phyloP scores from a whole-genome alignment of 495 filamentous ascomycete species.

The Penicillium manginii region DNA sequence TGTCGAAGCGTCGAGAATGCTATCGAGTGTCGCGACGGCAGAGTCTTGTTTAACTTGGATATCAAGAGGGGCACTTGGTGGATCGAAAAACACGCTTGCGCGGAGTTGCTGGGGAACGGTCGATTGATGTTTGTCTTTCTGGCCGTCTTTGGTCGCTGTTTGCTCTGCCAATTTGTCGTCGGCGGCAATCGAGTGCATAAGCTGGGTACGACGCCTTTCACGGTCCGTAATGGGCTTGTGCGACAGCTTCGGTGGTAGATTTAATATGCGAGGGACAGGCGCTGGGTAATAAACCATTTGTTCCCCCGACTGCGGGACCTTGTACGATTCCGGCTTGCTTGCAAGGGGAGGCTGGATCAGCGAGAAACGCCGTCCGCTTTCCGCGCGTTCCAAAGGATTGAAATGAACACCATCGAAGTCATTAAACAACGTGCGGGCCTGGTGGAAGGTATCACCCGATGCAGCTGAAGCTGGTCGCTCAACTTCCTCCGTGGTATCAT shows the following conservation, averaged over 20 bases:
- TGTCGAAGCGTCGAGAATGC: slow-evolving; percentile 92
- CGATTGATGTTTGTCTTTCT: slow-evolving; percentile 38
- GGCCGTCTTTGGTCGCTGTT: slow-evolving; percentile 25
- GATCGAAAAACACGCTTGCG: slow-evolving; percentile 88
- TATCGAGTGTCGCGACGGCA: slow-evolving; percentile 87
- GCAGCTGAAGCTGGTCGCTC: slow-evolving; percentile 53
- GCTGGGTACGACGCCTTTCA: slow-evolving; percentile 70
- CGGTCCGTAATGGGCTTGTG: slow-evolving; percentile 66
- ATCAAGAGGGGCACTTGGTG: slow-evolving; percentile 60
- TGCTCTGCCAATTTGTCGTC: slow-evolving; percentile 50
- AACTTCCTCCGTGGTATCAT: slow-evolving; percentile 25
- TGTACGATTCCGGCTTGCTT: slow-evolving; percentile 60
- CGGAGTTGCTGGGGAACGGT: slow-evolving; percentile 83
- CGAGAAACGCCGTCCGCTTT: slow-evolving; percentile 39
- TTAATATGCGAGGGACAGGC: slow-evolving; percentile 90
- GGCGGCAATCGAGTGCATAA: slow-evolving; percentile 53
- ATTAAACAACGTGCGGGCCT: slow-evolving; percentile 72
- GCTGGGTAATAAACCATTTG: slow-evolving; percentile 95
- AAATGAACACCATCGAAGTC: slow-evolving; percentile 97
- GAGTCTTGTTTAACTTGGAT: slow-evolving; percentile 78
- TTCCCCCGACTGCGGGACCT: slow-evolving; percentile 66
- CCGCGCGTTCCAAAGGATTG: slow-evolving; percentile 47
- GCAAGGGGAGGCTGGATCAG: slow-evolving; percentile 46
- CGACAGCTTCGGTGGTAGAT: slow-evolving; percentile 86
- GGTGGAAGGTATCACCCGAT: slow-evolving; percentile 70